These are phyloP conservation scores for Chlorella sorokiniana DNA, from an alignment of 139 green algal genomes.

Conservation along the genomic window DNA sequence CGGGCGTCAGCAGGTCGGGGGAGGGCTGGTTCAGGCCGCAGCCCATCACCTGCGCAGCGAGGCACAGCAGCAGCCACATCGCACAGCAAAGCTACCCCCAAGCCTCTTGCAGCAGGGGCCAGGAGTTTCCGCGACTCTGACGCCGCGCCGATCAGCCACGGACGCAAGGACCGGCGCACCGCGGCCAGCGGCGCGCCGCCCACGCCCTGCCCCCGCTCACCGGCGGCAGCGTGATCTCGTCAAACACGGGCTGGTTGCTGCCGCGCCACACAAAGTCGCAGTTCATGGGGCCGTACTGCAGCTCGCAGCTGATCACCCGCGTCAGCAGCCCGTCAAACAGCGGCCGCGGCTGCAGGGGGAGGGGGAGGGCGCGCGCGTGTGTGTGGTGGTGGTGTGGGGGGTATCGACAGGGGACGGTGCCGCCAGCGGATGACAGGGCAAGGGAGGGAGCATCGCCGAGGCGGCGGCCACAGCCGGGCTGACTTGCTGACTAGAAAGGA, in stretches of 20 bases:
- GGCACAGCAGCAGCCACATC: background rate
- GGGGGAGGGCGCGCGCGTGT: background rate
- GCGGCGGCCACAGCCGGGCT: background rate
- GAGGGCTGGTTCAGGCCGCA: constrained; percentile 72
- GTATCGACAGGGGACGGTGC: background rate
- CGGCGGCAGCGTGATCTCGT: constrained; percentile 35
- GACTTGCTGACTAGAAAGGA: background rate
- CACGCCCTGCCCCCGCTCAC: constrained; percentile 1
- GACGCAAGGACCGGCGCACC: too few species aligned
- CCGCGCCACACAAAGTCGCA: constrained; percentile 62
- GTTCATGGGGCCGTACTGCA: constrained; percentile 72
- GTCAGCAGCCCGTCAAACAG: constrained; percentile 45
- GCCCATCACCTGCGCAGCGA: constrained; percentile 23
- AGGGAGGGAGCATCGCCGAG: background rate
- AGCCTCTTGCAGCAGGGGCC: too few species aligned
- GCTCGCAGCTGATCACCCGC: constrained; percentile 64
- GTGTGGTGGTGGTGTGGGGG: background rate
- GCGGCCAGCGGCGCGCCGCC: too few species aligned
- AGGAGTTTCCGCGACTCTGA: too few species aligned
- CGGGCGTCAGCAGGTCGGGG: constrained; percentile 67
- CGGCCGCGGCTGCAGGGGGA: background rate
- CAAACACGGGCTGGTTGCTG: constrained; percentile 45
- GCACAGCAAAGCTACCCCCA: background rate
- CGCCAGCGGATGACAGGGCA: background rate
- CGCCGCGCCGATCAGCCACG: too few species aligned